Evolutionary conservation across 2,329 filamentous ascomycete genomes (phyloP).

Genomic region (Nigrospora oryzae): DNA sequence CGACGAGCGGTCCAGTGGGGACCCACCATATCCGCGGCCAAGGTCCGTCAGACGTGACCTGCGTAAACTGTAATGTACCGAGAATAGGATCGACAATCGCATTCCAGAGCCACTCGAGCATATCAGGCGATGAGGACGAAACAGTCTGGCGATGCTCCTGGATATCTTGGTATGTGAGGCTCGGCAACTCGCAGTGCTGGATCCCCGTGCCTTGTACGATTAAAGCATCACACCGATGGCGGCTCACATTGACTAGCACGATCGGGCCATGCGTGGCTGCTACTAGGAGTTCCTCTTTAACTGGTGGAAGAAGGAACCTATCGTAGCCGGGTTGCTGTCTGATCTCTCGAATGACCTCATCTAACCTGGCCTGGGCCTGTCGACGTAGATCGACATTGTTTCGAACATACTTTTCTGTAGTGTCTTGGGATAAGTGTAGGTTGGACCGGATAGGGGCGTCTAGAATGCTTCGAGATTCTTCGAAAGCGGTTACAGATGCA

Average conservation of each 20-base stretch:
- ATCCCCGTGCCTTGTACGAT: conserved; percentile 12
- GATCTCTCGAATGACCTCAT: conserved; percentile 7
- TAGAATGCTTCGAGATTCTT: not conserved
- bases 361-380: not conserved
- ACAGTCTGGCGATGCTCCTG: not conserved
- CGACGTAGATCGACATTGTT: not conserved
- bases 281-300: conserved; percentile 7
- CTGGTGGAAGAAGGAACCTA: conserved; percentile 13
- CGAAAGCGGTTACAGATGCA: not conserved
- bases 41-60: conserved; percentile 3
- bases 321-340: conserved; percentile 14
- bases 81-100: conserved; percentile 14
- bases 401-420: not conserved
- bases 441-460: not conserved
- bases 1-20: conserved; percentile 16
- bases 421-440: not conserved
- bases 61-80: conserved; percentile 12
- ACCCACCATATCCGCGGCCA: conserved; percentile 25
- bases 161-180: conserved; percentile 4
- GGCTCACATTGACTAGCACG: conserved; percentile 19
- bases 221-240: conserved; percentile 19
- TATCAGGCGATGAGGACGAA: not conserved
- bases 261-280: conserved; percentile 17
- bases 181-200: conserved; percentile 9
- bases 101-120: conserved; percentile 24